Conservation (phyloP, 345 rosid genomes). For the Dovyalis caffra region DNA sequence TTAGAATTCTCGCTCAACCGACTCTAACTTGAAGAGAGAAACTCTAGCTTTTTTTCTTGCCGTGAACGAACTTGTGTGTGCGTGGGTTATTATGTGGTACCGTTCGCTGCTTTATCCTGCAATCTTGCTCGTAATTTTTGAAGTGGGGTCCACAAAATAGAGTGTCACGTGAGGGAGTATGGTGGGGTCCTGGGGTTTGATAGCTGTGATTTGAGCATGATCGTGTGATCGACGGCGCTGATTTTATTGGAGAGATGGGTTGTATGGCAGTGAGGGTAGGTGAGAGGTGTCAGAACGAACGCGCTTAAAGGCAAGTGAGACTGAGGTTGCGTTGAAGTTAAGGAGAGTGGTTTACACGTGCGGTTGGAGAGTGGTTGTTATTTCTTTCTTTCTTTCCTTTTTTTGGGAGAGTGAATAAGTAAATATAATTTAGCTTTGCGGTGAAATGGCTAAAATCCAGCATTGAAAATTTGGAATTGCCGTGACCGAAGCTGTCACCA, state of each 20-base stretch:
- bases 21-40: too few relatives aligned
- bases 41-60: not conserved
- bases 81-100: too few relatives aligned
- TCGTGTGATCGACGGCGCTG: not conserved
- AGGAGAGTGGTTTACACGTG: not conserved
- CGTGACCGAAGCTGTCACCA: not conserved
- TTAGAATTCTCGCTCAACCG: too few relatives aligned
- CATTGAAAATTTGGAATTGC: too few relatives aligned
- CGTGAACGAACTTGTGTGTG: not conserved
- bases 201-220: not conserved
- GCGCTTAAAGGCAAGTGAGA: not conserved
- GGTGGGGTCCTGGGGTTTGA: not conserved
- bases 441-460: not conserved
- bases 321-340: not conserved
- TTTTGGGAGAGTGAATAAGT: not conserved
- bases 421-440: too few relatives aligned
- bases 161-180: not conserved
- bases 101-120: too few relatives aligned
- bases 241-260: not conserved
- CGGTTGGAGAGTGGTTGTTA: not conserved
- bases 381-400: not conserved
- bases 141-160: not conserved
- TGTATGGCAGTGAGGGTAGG: not conserved
- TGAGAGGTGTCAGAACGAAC: not conserved
- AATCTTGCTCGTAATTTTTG: not conserved